Conservation (phyloP, 1,284 basidiomycete genomes). For the Melampsora larici-populina region DNA sequence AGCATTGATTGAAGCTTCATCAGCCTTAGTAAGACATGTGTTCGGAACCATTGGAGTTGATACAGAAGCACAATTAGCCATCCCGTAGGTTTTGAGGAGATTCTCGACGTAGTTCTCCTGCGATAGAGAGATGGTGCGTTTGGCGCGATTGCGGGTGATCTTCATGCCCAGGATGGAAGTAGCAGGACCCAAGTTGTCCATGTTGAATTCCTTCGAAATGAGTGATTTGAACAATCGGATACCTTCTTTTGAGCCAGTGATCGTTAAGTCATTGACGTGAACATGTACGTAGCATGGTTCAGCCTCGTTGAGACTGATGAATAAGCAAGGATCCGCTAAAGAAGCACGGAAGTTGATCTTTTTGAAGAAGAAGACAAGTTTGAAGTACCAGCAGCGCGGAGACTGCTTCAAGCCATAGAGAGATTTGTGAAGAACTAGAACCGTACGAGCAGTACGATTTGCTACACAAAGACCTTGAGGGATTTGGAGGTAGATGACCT, state of each 20-base stretch:
- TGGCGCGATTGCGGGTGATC: neutral
- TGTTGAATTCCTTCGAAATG: neutral
- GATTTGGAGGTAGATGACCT: neutral
- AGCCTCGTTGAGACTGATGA: neutral
- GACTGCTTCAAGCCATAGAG: constrained; percentile 17
- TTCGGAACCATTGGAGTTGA: neutral
- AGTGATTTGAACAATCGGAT: neutral
- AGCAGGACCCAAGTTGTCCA: neutral
- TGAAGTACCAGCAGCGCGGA: neutral
- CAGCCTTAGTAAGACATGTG: no score
- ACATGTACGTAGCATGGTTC: constrained; percentile 1
- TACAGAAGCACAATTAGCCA: neutral
- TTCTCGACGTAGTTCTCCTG: neutral
- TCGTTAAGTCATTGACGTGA: constrained; percentile 14
- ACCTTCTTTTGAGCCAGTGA: neutral
- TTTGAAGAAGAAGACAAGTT: neutral
- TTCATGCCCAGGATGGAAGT: constrained; percentile 14
- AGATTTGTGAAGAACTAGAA: neutral
- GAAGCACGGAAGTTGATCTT: neutral
- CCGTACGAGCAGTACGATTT: neutral
- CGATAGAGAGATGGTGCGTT: neutral
- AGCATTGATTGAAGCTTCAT: no score
- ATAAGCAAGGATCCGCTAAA: constrained; percentile 7
- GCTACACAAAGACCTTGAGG: constrained; percentile 3
- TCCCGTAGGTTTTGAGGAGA: neutral